Percentiles rank a stretch among this genome's conserved stretches.
Conservation (phyloP, 768 basidiomycete genomes). For the Suillus occidentalis region DNA sequence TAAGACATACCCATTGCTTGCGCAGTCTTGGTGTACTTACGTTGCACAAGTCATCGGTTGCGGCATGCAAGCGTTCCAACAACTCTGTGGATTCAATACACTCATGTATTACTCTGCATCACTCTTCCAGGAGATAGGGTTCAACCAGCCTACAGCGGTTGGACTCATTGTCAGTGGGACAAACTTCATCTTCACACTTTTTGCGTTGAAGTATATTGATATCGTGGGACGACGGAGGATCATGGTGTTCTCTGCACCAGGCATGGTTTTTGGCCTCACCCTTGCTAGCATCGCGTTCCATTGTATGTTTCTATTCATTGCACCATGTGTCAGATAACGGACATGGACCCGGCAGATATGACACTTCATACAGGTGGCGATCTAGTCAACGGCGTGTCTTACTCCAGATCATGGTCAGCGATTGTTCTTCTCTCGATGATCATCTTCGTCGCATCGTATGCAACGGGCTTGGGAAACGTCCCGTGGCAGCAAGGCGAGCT, state of each 20-base stretch:
- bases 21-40: not conserved
- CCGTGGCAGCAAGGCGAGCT: conserved; percentile 90
- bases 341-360: conserved; percentile 41
- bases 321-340: not conserved
- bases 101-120: conserved; percentile 77
- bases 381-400: conserved; percentile 58
- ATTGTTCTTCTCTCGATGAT: conserved; percentile 77
- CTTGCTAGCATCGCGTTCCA: conserved; percentile 67
- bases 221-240: conserved; percentile 67
- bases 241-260: conserved; percentile 69
- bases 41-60: conserved; percentile 62
- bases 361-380: conserved; percentile 60
- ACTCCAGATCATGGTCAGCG: conserved; percentile 61
- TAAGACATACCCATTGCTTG: conserved; percentile 33
- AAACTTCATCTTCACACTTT: conserved; percentile 75
- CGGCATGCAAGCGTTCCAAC: conserved; percentile 82
- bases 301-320: conserved; percentile 42
- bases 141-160: conserved; percentile 79
- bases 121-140: conserved; percentile 78
- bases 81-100: conserved; percentile 84
- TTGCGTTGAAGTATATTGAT: conserved; percentile 72
- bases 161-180: conserved; percentile 78
- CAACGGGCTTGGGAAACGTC: conserved; percentile 74
- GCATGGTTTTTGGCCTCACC: conserved; percentile 67
- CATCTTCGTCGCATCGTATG: conserved; percentile 80